Evolutionary conservation across 179 eudicot species (phyloP).

Genomic region (Beta lomatogona): DNA sequence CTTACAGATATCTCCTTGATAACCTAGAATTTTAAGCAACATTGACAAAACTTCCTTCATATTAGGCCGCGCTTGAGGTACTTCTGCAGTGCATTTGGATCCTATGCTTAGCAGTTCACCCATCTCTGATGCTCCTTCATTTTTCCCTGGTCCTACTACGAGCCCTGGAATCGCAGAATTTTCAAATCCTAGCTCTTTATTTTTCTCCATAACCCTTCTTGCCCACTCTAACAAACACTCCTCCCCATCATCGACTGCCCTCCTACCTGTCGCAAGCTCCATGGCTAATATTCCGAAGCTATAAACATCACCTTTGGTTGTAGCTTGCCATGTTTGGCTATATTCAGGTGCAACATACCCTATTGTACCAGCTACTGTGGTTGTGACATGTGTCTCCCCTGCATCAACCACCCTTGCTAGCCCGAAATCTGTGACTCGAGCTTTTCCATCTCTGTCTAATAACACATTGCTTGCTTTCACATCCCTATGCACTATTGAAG

Average conservation of each 20-base stretch:
- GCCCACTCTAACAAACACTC: conserved; percentile 93
- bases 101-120: conserved; percentile 65
- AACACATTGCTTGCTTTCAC: conserved; percentile 94
- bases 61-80: conserved; percentile 80
- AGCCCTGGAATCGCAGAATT: conserved; percentile 38
- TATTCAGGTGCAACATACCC: conserved; percentile 98
- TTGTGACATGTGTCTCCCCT: conserved; percentile 84
- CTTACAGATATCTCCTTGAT: conserved; percentile 21
- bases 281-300: conserved; percentile 87
- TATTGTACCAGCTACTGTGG: conserved; percentile 91
- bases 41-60: conserved; percentile 90
- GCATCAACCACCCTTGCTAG: conserved; percentile 75
- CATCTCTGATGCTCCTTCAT: conserved; percentile 61
- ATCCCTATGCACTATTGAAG: conserved; percentile 84
- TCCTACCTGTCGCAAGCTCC: conserved; percentile 93
- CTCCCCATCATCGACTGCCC: conserved; percentile 80
- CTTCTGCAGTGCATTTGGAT: conserved; percentile 69
- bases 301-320: conserved; percentile 96
- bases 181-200: conserved; percentile 33
- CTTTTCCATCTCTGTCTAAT: conserved; percentile 69
- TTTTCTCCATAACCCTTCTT: conserved; percentile 55
- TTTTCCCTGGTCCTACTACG: conserved; percentile 41
- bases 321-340: conserved; percentile 93
- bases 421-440: conserved; percentile 88
- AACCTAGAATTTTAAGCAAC: conserved; percentile 52